Evolutionary conservation across 75 land plant species (phyloP).

Genomic region (Chamaecyparis obtusa): DNA sequence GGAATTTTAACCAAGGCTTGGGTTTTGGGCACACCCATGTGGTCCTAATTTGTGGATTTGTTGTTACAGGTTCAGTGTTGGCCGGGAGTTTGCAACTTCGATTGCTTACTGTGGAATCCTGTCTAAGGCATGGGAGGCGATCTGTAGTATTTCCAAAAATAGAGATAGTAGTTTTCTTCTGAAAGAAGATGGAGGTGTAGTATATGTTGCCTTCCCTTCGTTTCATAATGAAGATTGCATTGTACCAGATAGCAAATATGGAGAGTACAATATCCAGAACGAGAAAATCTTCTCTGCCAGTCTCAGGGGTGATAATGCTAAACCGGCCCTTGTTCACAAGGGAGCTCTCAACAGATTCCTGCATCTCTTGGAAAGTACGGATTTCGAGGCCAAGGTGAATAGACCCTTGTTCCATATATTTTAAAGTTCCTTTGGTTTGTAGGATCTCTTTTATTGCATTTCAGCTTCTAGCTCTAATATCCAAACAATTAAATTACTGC

Average conservation of each 20-base stretch:
- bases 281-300: background rate
- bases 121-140: background rate
- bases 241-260: background rate
- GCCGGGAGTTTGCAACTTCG: background rate
- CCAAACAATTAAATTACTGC: background rate
- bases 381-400: background rate
- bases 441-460: background rate
- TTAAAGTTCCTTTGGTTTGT: background rate
- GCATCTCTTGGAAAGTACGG: background rate
- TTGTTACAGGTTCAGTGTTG: background rate
- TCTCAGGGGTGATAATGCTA: background rate
- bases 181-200: background rate
- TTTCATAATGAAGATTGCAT: background rate
- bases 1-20: background rate
- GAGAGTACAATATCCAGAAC: slow-evolving; percentile 1
- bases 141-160: background rate
- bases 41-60: background rate
- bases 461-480: background rate
- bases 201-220: background rate
- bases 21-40: background rate
- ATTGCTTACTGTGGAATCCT: background rate
- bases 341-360: background rate
- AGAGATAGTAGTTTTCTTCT: background rate
- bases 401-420: background rate
- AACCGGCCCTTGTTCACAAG: background rate